These are phyloP conservation scores for Phlyctochytrium bullatum DNA, from an alignment of 192 early-diverging fungal genomes.

Conservation along the genomic window DNA sequence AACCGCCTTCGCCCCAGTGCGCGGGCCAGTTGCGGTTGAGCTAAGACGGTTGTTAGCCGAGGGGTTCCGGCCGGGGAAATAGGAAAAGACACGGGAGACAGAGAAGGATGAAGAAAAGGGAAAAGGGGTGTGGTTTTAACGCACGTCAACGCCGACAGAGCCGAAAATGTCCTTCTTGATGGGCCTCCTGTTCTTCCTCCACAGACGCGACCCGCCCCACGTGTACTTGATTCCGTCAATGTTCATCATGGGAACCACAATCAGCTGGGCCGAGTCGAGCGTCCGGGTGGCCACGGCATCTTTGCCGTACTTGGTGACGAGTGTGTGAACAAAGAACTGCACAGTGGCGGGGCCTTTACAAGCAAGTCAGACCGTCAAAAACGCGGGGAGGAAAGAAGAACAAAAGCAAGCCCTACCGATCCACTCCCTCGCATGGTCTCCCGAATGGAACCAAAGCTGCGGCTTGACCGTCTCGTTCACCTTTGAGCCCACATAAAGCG, in stretches of 20 bases:
- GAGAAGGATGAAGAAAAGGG: too few relatives aligned
- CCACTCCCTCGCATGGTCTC: constrained; percentile 62
- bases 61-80: too few relatives aligned
- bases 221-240: constrained; percentile 59
- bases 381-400: too few relatives aligned
- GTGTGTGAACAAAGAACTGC: constrained; percentile 47
- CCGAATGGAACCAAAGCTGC: constrained; percentile 41
- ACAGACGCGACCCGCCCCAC: constrained; percentile 45
- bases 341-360: constrained; percentile 33
- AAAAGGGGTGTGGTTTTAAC: background rate
- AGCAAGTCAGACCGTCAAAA: background rate
- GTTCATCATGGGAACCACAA: constrained; percentile 59
- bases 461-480: constrained; percentile 34
- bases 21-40: constrained; percentile 57
- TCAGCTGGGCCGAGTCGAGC: constrained; percentile 47
- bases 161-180: constrained; percentile 24
- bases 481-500: constrained; percentile 41
- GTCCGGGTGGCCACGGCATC: constrained; percentile 27
- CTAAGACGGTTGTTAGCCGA: background rate
- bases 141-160: constrained; percentile 20
- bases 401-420: constrained; percentile 18
- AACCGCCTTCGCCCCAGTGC: constrained; percentile 56
- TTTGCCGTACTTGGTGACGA: constrained; percentile 38
- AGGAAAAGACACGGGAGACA: too few relatives aligned
- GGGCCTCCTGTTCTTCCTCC: constrained; percentile 57